Evolutionary conservation across 768 basidiomycete species (phyloP).

Genomic region (Boletus coccyginus): DNA sequence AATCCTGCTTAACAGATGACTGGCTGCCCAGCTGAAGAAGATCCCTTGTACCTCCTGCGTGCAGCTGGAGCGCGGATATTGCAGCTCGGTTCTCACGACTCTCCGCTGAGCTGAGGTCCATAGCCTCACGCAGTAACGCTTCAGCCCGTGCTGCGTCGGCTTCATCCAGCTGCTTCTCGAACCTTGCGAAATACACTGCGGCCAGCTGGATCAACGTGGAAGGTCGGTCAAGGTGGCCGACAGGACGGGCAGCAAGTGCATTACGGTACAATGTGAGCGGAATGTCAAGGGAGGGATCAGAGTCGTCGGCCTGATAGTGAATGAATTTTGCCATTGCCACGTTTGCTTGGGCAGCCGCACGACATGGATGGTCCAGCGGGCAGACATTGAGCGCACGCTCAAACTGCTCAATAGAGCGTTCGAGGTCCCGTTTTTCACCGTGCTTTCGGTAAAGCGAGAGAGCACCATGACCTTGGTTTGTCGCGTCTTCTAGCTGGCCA

Average conservation of each 20-base stretch:
- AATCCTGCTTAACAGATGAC: neutral
- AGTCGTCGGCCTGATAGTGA: neutral
- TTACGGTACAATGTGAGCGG: neutral
- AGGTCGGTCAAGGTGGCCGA: neutral
- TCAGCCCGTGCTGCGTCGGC: neutral
- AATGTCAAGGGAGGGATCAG: neutral
- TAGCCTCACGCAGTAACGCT: neutral
- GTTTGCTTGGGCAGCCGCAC: constrained; percentile 4
- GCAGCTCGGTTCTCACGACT: neutral
- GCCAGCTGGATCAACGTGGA: constrained; percentile 2
- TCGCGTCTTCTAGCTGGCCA: neutral
- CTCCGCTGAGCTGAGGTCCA: neutral
- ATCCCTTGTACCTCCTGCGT: neutral
- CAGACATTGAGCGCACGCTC: constrained; percentile 3
- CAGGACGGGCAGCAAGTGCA: constrained; percentile 1
- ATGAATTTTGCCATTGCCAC: constrained; percentile 1
- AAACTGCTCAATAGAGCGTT: neutral
- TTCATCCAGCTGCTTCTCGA: neutral
- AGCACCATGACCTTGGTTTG: neutral
- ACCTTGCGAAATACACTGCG: neutral
- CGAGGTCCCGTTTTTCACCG: neutral
- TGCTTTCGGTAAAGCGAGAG: neutral
- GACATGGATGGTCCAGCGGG: constrained; percentile 3
- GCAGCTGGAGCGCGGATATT: neutral
- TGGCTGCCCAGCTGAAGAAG: neutral